phyloP scores from a whole-genome alignment of 257 asterid genomes.

The Leonotis leonurus region DNA sequence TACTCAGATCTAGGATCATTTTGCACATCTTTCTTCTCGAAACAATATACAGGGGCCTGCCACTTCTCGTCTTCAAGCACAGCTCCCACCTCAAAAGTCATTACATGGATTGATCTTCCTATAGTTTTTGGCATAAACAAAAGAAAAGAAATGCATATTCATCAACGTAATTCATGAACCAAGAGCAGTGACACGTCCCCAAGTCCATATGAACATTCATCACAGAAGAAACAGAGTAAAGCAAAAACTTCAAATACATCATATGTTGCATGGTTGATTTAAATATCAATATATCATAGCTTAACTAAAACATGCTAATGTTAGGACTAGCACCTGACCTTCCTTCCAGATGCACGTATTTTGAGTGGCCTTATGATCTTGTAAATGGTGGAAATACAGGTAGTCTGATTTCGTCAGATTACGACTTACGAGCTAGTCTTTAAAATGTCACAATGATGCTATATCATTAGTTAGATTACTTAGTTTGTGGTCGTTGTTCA shows the following conservation, averaged over 20 bases:
- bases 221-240: not conserved
- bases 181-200: slow-evolving; percentile 5
- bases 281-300: too few relatives aligned
- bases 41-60: slow-evolving; percentile 81
- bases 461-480: too few relatives aligned
- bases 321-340: not conserved
- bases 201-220: not conserved
- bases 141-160: not conserved
- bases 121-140: slow-evolving; percentile 13
- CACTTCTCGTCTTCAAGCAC: slow-evolving; percentile 65
- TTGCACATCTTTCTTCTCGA: slow-evolving; percentile 24
- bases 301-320: too few relatives aligned
- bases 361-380: not conserved
- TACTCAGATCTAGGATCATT: slow-evolving; percentile 1
- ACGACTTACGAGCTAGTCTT: not conserved
- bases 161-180: not conserved
- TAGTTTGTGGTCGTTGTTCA: too few relatives aligned
- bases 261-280: not conserved
- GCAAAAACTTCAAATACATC: not conserved
- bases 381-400: not conserved
- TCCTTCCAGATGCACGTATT: not conserved
- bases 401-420: not conserved
- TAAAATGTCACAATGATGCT: not conserved
- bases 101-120: slow-evolving; percentile 77
- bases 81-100: slow-evolving; percentile 89